These are phyloP conservation scores for Flaveria linearis DNA, from an alignment of 129 eudicot species.

Conservation along the genomic window DNA sequence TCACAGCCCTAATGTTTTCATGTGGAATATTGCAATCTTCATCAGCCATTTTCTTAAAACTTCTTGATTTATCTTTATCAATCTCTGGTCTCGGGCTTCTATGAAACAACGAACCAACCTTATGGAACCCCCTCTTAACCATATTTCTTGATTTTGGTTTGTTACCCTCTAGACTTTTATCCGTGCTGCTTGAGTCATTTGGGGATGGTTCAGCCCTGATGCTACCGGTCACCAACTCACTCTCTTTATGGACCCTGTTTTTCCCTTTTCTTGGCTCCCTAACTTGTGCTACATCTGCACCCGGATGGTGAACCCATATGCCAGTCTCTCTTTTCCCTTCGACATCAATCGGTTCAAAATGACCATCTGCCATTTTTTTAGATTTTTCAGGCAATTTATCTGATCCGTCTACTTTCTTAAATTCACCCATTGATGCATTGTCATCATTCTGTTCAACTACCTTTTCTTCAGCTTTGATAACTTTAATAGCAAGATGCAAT, in stretches of 20 bases:
- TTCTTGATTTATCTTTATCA: constrained; percentile 29
- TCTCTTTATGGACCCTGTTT: constrained; percentile 33
- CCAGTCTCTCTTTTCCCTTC: constrained; percentile 83
- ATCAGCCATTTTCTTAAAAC: constrained; percentile 19
- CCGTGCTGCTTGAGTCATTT: constrained; percentile 57
- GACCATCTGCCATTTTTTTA: constrained; percentile 37
- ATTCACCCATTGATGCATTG: constrained; percentile 29
- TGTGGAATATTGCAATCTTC: constrained; percentile 45
- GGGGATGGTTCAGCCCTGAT: constrained; percentile 29
- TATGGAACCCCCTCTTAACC: constrained; percentile 52
- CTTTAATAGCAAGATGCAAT: no score
- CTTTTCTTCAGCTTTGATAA: no score
- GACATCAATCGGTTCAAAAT: constrained; percentile 64
- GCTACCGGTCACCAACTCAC: constrained; percentile 32
- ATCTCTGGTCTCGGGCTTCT: constrained; percentile 42
- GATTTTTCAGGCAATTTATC: constrained; percentile 4
- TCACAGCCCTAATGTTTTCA: constrained; percentile 54
- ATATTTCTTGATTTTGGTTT: constrained; percentile 40
- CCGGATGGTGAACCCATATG: constrained; percentile 85
- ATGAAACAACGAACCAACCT: constrained; percentile 54
- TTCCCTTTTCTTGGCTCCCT: constrained; percentile 88
- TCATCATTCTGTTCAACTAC: no score
- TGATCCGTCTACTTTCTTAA: constrained; percentile 27
- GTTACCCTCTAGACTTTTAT: constrained; percentile 49
- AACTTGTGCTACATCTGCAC: constrained; percentile 67